phyloP scores from a whole-genome alignment of 208 protist species.

The Leishmania mexicana region DNA sequence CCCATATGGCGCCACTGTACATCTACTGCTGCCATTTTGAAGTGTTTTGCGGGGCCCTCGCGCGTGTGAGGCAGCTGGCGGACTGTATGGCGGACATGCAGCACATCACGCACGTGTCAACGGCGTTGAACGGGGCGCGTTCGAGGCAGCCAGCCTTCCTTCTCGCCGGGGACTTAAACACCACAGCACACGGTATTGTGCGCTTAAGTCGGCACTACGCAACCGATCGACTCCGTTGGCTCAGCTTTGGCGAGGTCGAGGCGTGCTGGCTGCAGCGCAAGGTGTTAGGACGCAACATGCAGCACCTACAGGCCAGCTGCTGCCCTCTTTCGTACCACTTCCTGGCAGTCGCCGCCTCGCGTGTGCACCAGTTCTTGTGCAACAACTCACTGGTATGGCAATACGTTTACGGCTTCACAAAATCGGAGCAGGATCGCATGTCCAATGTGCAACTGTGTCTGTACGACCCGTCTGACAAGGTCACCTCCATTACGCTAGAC shows the following conservation, averaged over 20 bases:
- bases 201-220: constrained; percentile 44
- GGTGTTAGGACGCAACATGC: constrained; percentile 59
- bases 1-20: constrained; percentile 52
- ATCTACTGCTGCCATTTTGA: constrained; percentile 87
- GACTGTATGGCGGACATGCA: constrained; percentile 65
- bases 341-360: constrained; percentile 36
- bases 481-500: constrained; percentile 63
- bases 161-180: constrained; percentile 84
- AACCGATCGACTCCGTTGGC: constrained; percentile 57
- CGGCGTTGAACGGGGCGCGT: background rate
- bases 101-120: constrained; percentile 25
- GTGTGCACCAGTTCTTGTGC: constrained; percentile 46
- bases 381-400: constrained; percentile 62
- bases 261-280: constrained; percentile 83
- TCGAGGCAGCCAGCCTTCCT: constrained; percentile 48
- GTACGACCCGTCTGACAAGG: constrained; percentile 76
- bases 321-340: constrained; percentile 68
- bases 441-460: constrained; percentile 64
- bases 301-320: constrained; percentile 38
- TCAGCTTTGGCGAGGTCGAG: constrained; percentile 72
- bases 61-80: constrained; percentile 64
- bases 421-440: constrained; percentile 31
- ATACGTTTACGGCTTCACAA: constrained; percentile 62
- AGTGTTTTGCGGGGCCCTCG: constrained; percentile 72
- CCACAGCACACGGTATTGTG: constrained; percentile 77